Evolutionary conservation across 495 filamentous ascomycete species (phyloP).

Genomic region (Cairneyella variabilis): DNA sequence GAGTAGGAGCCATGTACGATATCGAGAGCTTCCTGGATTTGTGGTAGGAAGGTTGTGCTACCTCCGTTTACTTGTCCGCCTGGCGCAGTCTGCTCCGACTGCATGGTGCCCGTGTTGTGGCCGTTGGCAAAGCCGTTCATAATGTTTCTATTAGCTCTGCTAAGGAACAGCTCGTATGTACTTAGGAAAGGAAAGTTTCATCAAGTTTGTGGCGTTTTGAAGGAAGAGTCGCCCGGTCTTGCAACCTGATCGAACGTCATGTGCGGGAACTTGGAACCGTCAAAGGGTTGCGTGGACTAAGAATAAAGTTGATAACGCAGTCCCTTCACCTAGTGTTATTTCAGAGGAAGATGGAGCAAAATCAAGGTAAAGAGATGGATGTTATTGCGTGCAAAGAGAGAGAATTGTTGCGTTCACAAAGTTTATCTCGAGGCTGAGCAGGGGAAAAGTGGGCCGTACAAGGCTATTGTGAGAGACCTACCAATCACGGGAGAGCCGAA

Average conservation of each 20-base stretch:
- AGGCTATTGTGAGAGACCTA: too few relatives aligned
- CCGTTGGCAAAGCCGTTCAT: constrained; percentile 23
- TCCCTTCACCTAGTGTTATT: background rate
- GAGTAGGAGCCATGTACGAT: constrained; percentile 81
- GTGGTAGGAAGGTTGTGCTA: constrained; percentile 26
- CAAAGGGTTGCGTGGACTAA: constrained; percentile 2
- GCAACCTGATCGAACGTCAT: constrained; percentile 13
- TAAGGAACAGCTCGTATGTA: background rate
- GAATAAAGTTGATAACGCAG: background rate
- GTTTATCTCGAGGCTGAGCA: too few relatives aligned
- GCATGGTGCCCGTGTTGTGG: constrained; percentile 6
- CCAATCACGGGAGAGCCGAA: too few relatives aligned
- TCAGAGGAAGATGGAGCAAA: background rate
- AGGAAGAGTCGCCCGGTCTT: too few relatives aligned
- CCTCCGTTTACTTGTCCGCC: constrained; percentile 13
- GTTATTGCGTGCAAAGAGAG: too few relatives aligned
- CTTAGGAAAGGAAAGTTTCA: background rate
- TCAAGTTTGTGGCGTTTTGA: too few relatives aligned
- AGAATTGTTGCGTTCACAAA: too few relatives aligned
- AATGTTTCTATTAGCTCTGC: background rate
- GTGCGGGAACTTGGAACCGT: constrained; percentile 1
- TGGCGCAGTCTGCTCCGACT: background rate
- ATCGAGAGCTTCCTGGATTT: constrained; percentile 77
- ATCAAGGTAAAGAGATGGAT: background rate
- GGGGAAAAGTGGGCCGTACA: too few relatives aligned